phyloP scores from a whole-genome alignment of 169 alveolate species.

The Eimeria praecox region DNA sequence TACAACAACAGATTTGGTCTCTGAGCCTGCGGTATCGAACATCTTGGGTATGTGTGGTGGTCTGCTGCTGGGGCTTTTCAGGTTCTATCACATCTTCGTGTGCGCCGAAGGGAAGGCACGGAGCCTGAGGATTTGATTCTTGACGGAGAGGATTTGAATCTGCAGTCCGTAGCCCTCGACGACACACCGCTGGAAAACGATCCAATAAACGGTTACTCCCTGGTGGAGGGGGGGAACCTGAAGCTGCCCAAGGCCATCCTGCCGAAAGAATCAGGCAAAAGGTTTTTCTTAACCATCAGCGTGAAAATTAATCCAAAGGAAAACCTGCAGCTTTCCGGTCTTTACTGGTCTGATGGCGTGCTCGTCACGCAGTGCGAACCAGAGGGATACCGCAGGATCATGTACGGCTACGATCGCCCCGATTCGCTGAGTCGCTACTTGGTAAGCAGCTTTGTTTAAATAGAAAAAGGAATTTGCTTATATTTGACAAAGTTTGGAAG shows the following conservation, averaged over 20 bases:
- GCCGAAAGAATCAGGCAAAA: conserved; percentile 70
- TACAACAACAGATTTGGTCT: too few species aligned
- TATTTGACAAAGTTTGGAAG: background rate
- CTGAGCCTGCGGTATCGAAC: too few species aligned
- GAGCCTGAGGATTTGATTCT: conserved; percentile 89
- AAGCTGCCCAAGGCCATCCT: conserved; percentile 74
- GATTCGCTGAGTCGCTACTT: conserved; percentile 92
- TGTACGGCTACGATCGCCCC: conserved; percentile 94
- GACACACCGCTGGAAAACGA: conserved; percentile 87
- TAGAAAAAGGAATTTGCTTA: background rate
- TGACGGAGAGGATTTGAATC: conserved; percentile 92
- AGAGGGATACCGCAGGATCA: conserved; percentile 93
- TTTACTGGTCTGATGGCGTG: conserved; percentile 90
- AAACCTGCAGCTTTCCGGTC: conserved; percentile 78
- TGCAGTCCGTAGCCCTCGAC: conserved; percentile 87
- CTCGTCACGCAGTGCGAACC: conserved; percentile 95
- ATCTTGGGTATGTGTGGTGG: too few species aligned
- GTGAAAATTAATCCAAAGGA: conserved; percentile 82
- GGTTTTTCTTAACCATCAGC: conserved; percentile 82
- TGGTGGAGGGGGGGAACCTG: conserved; percentile 68
- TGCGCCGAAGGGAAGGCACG: conserved; percentile 69
- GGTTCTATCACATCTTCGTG: conserved; percentile 82
- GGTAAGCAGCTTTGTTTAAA: conserved; percentile 54
- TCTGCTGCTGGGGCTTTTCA: conserved; percentile 50
- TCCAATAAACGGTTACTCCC: background rate